Evolutionary conservation across 352 stramenopile species (phyloP), one percentile per base, ranked within the genome.

Genomic region (Halophytophthora batemanensis): DNA sequence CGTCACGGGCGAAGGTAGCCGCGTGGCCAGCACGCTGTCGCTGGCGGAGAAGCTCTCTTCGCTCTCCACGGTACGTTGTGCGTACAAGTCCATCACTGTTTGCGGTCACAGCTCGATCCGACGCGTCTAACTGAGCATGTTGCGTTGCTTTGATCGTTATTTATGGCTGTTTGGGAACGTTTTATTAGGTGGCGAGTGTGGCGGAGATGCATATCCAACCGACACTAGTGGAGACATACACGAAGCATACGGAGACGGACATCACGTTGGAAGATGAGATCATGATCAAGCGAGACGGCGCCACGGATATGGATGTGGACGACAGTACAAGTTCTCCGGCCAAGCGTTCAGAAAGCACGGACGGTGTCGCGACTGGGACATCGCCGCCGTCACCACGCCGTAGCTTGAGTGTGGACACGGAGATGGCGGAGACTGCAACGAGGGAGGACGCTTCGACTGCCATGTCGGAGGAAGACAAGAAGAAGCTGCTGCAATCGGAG

Each of bases 241-340:
- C 71, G n/a, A 92, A 92, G 57, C 69, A 87, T 59, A 89, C 79
- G 2, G 69, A 92, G 71, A 92, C 82, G 35, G 79, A 92, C 45
- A 88, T 92, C 23, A 90, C 81, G 28, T 57, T 92, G 15, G 81
- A 90, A 67, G 64, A 92, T 44, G 81, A 92, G 60, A 76, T 92
- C 40, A 47, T 73, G n/a, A 47, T 87, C 33, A 69, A 69, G 5
- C 49, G 68, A 39, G 51, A 73, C 14, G 54, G 44, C 8, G 53
- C 31, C 0, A 64, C 50, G 2, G 69, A 76, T 25, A 83, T 83
- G 66, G 69, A 78, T 2, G 55, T 78, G n/a, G 66, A 86, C 21
- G 50, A 63, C 7, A 38, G 35, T 21, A 33, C 47, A 13, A 47
- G 42, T 19, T 39, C 57, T 37, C 73, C 73, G 14, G 45, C 60